Evolutionary conservation across 2,329 filamentous ascomycete genomes (phyloP), one percentile per base, ranked within the genome.

Genomic region (Graphilbum fragrans): DNA sequence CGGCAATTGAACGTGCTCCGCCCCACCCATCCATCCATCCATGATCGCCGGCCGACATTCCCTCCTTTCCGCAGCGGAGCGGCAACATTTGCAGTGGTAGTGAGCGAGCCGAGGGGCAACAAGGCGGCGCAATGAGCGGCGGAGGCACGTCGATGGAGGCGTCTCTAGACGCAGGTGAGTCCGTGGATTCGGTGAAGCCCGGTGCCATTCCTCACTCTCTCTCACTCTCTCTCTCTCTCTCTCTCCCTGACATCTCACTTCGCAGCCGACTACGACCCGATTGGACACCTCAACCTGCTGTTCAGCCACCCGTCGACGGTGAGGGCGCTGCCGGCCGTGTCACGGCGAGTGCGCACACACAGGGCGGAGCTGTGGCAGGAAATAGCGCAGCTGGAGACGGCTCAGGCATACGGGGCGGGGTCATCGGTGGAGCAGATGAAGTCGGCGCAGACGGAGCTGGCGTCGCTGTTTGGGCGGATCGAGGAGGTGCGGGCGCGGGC

Each of bases 351-450:
- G 41, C 72, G 75, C 52, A 67, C 64, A 46, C 84, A 88, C 59
- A 82, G 93, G 63, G 68, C 92, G 80, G 84, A 81, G 47, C 76
- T 98, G 53, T 82, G 87, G 52, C 65, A 72, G 53, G 77, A 88
- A 48, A 93, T 98, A 56, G 70, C 75, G 46, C 64, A 67, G 39
- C 77, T 93, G 49, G 74, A 79, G 61, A 76, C 82, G 50, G 76
- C 79, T 35, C 90, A 95, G 65, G 83, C 86, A 35, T 83, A 82
- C 56, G 86, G 84, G 43, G 84, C 93, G 60, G 77, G 83, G 54
- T 86, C 88, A 52, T 93, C 84, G 58, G 81, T 96, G 47, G 78
- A 86, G 63, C 82, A 88, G 51, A 95, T 98, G 67, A 84, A 93
- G 64, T 78, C 82, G 39, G 88, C 92, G 35, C 90, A 95, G 64